Percentiles rank a stretch among this genome's conserved stretches.
Conservation (phyloP, 176 grass and related monocot genomes). For the Phoenix roebelenii region DNA sequence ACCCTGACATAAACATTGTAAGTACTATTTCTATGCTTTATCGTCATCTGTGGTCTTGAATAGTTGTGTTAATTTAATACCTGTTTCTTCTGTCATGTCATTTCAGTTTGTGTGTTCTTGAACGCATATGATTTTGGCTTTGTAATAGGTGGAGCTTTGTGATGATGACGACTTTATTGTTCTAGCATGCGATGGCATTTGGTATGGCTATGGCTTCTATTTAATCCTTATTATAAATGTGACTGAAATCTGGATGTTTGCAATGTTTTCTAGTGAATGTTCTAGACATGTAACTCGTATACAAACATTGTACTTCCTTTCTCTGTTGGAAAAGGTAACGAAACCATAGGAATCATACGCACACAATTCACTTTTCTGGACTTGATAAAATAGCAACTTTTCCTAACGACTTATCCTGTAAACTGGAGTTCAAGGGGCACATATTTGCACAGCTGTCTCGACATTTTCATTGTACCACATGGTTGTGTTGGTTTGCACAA, state of each 20-base stretch:
- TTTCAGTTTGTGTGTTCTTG: slow-evolving; percentile 4
- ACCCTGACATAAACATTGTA: slow-evolving; percentile 88
- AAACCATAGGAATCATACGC: too few relatives aligned
- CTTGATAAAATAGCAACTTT: too few relatives aligned
- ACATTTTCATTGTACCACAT: neutral
- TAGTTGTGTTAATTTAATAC: slow-evolving; percentile 2
- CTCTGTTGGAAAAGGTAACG: too few relatives aligned
- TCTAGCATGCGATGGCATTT: slow-evolving; percentile 86
- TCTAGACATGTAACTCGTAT: neutral
- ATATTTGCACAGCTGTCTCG: neutral
- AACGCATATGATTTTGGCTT: neutral
- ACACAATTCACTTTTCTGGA: too few relatives aligned
- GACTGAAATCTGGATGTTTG: too few relatives aligned
- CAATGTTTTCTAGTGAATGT: neutral
- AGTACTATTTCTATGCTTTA: slow-evolving; percentile 16
- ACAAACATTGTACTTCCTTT: too few relatives aligned
- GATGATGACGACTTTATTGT: slow-evolving; percentile 78
- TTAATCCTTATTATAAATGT: neutral
- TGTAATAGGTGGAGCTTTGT: slow-evolving; percentile 60
- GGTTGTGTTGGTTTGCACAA: neutral
- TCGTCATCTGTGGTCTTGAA: neutral
- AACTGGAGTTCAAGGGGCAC: too few relatives aligned
- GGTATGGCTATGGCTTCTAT: slow-evolving; percentile 30
- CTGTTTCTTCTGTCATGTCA: neutral
- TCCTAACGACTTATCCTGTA: too few relatives aligned